A percentile compares a stretch with the other conserved stretches of the same genome.
Conservation (phyloP, 176 grass and related monocot species). For the Alloteropsis semialata region DNA sequence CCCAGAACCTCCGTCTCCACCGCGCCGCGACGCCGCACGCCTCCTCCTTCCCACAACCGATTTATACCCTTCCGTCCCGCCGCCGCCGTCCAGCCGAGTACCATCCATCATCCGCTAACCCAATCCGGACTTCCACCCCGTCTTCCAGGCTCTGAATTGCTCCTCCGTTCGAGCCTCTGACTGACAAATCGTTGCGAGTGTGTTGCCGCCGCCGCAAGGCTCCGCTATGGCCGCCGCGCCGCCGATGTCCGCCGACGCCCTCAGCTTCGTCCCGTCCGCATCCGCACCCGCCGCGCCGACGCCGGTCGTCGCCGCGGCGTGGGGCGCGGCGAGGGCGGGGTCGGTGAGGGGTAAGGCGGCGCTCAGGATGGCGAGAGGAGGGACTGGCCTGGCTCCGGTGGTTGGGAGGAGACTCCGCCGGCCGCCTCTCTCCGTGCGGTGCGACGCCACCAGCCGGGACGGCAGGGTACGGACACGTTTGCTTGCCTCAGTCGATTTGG, state of each 20-base stretch:
- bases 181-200: background rate
- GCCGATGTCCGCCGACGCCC: slow-evolving; percentile 7
- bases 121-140: background rate
- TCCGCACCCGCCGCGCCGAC: background rate
- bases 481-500: background rate
- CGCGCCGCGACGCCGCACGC: background rate
- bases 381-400: slow-evolving; percentile 10
- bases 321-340: slow-evolving; percentile 22
- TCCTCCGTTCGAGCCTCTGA: background rate
- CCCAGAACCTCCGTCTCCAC: slow-evolving; percentile 35
- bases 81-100: background rate
- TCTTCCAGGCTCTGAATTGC: background rate
- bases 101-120: background rate
- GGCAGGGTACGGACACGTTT: slow-evolving; percentile 31
- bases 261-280: background rate
- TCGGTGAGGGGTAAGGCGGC: background rate
- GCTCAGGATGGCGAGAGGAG: slow-evolving; percentile 18
- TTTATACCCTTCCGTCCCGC: background rate
- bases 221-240: slow-evolving; percentile 39
- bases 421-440: slow-evolving; percentile 30
- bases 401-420: slow-evolving; percentile 10
- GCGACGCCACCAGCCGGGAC: slow-evolving; percentile 43
- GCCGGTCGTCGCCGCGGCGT: slow-evolving; percentile 42
- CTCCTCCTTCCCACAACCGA: too few relatives aligned
- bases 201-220: background rate